phyloP scores from a whole-genome alignment of 2,329 filamentous ascomycete genomes.

The Aspergillus floridensis region DNA sequence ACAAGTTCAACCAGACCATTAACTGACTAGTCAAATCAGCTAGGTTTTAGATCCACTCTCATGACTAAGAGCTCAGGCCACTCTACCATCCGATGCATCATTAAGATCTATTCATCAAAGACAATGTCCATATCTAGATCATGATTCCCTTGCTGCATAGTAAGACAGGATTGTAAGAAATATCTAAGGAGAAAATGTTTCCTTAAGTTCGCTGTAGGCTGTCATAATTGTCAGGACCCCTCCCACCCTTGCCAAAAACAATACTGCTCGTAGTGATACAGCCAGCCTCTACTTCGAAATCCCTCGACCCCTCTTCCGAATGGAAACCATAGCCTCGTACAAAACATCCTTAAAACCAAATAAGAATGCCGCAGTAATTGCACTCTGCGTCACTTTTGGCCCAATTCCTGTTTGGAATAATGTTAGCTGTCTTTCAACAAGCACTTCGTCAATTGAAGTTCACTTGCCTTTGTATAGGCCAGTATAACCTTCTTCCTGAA shows the following conservation, averaged over 20 bases:
- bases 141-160: no score
- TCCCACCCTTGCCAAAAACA: background rate
- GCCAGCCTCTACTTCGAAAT: slow-evolving; percentile 27
- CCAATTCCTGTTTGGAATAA: slow-evolving; percentile 66
- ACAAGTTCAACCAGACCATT: no score
- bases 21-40: no score
- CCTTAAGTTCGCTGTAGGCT: background rate
- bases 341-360: slow-evolving; percentile 98
- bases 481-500: slow-evolving; percentile 84
- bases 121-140: no score
- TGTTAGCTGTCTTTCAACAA: slow-evolving; percentile 10
- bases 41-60: no score
- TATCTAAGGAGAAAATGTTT: no score
- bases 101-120: no score
- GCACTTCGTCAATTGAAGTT: background rate
- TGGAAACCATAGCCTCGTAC: slow-evolving; percentile 60
- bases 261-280: background rate
- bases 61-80: no score
- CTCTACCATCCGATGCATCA: no score
- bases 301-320: slow-evolving; percentile 31
- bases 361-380: slow-evolving; percentile 90
- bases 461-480: slow-evolving; percentile 85
- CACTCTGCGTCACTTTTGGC: slow-evolving; percentile 95
- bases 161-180: no score
- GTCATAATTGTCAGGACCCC: background rate